Base-by-base conservation (phyloP, 257 asterid species). In the Petunia axillaris region DNA sequence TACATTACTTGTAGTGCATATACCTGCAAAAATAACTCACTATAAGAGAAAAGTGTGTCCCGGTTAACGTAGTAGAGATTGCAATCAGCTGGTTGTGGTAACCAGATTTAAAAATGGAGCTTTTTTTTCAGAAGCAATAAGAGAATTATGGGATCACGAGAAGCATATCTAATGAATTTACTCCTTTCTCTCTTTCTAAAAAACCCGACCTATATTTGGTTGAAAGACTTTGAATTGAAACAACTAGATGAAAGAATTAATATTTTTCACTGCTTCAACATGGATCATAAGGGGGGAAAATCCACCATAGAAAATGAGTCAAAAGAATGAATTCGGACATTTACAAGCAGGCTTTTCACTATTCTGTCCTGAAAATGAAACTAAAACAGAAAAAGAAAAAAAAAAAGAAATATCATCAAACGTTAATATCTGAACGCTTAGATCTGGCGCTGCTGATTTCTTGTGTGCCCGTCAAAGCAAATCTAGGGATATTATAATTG, bases 121-220 rank as follows among this genome's bases (percentile, higher is more conserved):
- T 25, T 25, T 25, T 25, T 25, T 25, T 25, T 25, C 25, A 25
- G 93, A 90, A 80, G 82, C 84, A 84, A 93, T 80, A 85, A 95
- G 95, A 98, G 98, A 95, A 39, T 88, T 64, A 95, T 89, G 76
- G 92, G 95, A 90, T 95, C 99, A 58, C 97, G 93, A 78, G 97
- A 87, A 66, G 98, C 97, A 83, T 95, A 95, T 93, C 99, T 91
- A 87, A 95, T 93, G n/a, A 98, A 91, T 89, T 95, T 97, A 75
- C 84, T 89, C 82, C 93, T 81, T 63, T 93, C 98, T 59, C 93
- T 91, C 94, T 92, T 93, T 79, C 90, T 93, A 89, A 95, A 93
- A 78, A 91, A 87, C 25, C 74, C 93, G 91, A 44, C 99, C 98
- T 94, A 80, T 87, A 91, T 78, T 79, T 50, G 75, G 76, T 71